phyloP scores from a whole-genome alignment of 2,329 filamentous ascomycete species.

The Aspergillus neoniger region DNA sequence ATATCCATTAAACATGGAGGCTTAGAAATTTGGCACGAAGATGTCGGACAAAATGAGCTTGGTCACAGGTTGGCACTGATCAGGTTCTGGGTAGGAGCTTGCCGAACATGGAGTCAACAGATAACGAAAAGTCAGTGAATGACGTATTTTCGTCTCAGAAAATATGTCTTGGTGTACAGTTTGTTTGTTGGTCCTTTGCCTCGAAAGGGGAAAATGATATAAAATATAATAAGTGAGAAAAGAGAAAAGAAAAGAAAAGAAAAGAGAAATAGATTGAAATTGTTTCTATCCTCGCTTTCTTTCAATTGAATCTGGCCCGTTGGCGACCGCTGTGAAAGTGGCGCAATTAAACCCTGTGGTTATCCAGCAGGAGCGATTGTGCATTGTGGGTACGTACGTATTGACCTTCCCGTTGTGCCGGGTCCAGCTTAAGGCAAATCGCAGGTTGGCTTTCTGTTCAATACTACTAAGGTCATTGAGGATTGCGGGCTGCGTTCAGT shows the following conservation, averaged over 20 bases:
- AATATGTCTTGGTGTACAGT: too few relatives aligned
- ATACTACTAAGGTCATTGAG: too few relatives aligned
- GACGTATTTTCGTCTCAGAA: not conserved
- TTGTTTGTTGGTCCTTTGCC: too few relatives aligned
- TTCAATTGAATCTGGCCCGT: not conserved
- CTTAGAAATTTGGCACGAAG: not conserved
- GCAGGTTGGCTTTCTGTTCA: too few relatives aligned
- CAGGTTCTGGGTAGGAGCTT: not conserved
- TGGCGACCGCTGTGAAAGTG: not conserved
- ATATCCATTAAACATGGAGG: not conserved
- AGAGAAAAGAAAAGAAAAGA: too few relatives aligned
- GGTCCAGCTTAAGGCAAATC: too few relatives aligned
- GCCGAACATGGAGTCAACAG: not conserved
- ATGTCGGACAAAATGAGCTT: not conserved
- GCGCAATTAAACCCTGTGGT: not conserved
- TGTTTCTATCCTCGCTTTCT: not conserved
- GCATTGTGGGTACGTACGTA: not conserved
- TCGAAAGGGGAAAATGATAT: too few relatives aligned
- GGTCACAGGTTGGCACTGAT: not conserved
- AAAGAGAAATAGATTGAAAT: too few relatives aligned
- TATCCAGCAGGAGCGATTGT: not conserved
- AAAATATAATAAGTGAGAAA: too few relatives aligned
- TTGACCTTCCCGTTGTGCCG: not conserved
- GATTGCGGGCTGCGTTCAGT: too few relatives aligned
- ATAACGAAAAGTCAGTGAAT: not conserved